These are phyloP conservation scores for Datura wrightii DNA, from an alignment of 257 asterid species.

Conservation along the genomic window DNA sequence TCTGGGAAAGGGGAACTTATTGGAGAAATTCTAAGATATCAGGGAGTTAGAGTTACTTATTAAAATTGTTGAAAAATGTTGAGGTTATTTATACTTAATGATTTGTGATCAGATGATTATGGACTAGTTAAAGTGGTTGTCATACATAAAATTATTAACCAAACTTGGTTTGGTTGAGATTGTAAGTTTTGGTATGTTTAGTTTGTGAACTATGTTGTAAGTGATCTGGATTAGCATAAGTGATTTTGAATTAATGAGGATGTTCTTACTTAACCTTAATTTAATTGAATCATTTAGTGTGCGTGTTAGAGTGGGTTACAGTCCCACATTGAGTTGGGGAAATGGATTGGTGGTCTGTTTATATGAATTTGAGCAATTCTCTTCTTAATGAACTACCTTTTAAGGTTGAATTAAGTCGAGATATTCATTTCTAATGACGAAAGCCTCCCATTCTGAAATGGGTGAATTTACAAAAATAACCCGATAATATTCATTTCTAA, in stretches of 20 bases:
- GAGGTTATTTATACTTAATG: neutral
- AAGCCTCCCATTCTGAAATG: too few species aligned
- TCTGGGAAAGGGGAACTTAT: conserved; percentile 97
- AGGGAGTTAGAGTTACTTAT: conserved; percentile 85
- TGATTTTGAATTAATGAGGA: neutral
- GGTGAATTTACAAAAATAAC: too few species aligned
- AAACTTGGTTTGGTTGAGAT: neutral
- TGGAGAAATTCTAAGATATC: conserved; percentile 94
- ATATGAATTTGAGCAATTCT: too few species aligned
- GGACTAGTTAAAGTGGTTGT: neutral
- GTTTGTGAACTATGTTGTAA: neutral
- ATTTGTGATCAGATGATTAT: neutral
- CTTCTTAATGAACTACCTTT: too few species aligned
- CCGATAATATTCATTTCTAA: too few species aligned
- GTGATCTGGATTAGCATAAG: neutral
- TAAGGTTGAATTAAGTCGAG: too few species aligned
- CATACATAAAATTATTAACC: neutral
- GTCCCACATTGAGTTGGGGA: too few species aligned
- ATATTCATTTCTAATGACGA: too few species aligned
- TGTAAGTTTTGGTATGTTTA: neutral
- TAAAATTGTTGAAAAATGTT: neutral
- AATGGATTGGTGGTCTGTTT: too few species aligned
- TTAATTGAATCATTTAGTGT: neutral
- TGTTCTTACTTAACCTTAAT: neutral
- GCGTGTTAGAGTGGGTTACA: too few species aligned